These are phyloP conservation scores for Cladosporium oxysporum DNA, from an alignment of 2,329 filamentous ascomycete species.

Conservation along the genomic window DNA sequence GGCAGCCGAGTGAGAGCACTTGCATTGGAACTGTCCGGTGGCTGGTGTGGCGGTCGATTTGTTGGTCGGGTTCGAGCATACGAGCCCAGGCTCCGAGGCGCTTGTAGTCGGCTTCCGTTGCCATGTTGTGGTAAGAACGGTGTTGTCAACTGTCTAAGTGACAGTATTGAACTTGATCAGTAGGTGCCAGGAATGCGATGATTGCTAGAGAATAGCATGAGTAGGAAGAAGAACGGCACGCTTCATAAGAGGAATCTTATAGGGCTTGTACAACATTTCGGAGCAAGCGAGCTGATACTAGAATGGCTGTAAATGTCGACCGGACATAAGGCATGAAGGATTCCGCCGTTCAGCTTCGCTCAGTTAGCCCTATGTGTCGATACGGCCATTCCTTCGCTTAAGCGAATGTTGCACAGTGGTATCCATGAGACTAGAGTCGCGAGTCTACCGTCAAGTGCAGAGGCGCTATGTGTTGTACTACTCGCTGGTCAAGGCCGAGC, in stretches of 20 bases:
- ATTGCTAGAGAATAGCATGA: not conserved
- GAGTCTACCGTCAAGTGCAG: too few relatives aligned
- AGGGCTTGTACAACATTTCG: not conserved
- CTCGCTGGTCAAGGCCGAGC: not conserved
- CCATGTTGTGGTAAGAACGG: conserved; percentile 7
- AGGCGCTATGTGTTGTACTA: not conserved
- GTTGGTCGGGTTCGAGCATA: conserved; percentile 22
- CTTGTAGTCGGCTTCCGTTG: conserved; percentile 24
- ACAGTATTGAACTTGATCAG: not conserved
- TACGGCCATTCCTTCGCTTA: not conserved
- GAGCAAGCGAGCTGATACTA: not conserved
- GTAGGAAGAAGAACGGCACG: not conserved
- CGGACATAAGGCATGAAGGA: not conserved
- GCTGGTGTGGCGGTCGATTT: conserved; percentile 23
- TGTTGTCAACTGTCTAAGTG: not conserved
- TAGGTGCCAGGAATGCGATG: not conserved
- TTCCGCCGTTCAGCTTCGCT: not conserved
- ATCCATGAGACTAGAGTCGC: too few relatives aligned
- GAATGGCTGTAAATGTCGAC: not conserved
- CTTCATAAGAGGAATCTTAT: not conserved
- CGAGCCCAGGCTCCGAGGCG: conserved; percentile 24
- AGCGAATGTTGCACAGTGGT: too few relatives aligned
- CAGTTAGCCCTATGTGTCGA: not conserved
- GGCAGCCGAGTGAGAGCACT: conserved; percentile 28
- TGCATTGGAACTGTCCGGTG: conserved; percentile 25